Evolutionary conservation across 768 basidiomycete genomes (phyloP).

Genomic region (Calocera cornea): DNA sequence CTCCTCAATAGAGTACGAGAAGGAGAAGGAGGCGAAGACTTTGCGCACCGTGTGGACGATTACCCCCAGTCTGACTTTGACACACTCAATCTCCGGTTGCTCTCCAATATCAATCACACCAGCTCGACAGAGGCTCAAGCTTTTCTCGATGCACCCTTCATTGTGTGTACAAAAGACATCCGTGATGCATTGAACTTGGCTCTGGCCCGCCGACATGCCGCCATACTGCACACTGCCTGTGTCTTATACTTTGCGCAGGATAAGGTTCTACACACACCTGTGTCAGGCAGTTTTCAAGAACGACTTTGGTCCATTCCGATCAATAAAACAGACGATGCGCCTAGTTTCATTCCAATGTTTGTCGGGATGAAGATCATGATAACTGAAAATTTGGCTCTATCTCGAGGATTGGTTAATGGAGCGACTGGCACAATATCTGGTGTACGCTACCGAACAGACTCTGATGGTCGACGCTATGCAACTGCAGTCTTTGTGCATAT

Average conservation of each 20-base stretch:
- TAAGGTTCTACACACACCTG: neutral
- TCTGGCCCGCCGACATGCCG: neutral
- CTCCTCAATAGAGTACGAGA: neutral
- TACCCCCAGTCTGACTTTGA: neutral
- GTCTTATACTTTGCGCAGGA: neutral
- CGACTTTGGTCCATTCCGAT: neutral
- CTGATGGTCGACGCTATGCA: neutral
- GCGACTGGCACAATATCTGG: neutral
- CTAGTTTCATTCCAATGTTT: neutral
- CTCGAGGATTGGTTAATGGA: neutral
- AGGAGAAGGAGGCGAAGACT: neutral
- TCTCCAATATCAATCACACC: neutral
- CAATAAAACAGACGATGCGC: neutral
- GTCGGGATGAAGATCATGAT: constrained; percentile 5
- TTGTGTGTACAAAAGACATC: neutral
- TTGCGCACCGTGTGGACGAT: neutral
- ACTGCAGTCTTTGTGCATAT: neutral
- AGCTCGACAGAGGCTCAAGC: neutral
- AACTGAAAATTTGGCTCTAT: constrained; percentile 3
- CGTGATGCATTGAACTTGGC: neutral
- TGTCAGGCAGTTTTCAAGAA: neutral
- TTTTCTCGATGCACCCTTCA: neutral
- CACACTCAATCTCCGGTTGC: neutral
- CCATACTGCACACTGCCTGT: neutral
- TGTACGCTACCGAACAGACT: neutral